Evolutionary conservation across 441 rosid species (phyloP), one percentile per base, ranked within the genome.

Genomic region (Sinapis alba): DNA sequence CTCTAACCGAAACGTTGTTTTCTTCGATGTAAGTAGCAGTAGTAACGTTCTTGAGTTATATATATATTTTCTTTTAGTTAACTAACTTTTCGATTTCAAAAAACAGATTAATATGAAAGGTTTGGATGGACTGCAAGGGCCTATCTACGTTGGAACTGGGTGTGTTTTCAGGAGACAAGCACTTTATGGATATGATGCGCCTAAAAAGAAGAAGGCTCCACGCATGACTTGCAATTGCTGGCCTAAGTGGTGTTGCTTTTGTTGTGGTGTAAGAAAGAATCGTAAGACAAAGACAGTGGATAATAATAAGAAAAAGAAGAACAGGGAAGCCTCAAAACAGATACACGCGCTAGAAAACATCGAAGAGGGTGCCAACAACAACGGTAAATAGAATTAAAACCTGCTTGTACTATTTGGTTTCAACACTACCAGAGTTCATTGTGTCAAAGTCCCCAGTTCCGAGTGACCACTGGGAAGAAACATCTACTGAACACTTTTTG

Each of bases 31-130:
- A 87, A 68, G 94, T 80, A 70, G 60, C 60, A 4, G 6, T 65
- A 9, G 12, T 43, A 6, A 41, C 6, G 5, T 30, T 30, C 36
- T 62, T 71, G 34, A 64, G 51, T 20, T 72, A 23, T 69, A 2
- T 2, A n/a, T 30, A 4, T 0, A 4, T 7, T 69, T 21, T 32
- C 7, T 69, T 26, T 27, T 58, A 4, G 41, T 64, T 21, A 30
- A 41, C 21, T 7, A 32, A 56, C 12, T 41, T 23, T 13, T 78
- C 26, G 26, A 58, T 24, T 63, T 65, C 63, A 19, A 77, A 0
- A 56, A 79, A 73, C 90, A 90, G 94, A 86, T 91, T 78, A 91
- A 91, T 73, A 91, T 89, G 97, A 91, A 88, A 84, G 97, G 97
- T 28, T 78, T 89, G 21, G 97, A 91, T 84, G 97, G 97, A 47